Evolutionary conservation across 805 yeast genomes (phyloP).

Genomic region (Saccharomycopsis babjevae): DNA sequence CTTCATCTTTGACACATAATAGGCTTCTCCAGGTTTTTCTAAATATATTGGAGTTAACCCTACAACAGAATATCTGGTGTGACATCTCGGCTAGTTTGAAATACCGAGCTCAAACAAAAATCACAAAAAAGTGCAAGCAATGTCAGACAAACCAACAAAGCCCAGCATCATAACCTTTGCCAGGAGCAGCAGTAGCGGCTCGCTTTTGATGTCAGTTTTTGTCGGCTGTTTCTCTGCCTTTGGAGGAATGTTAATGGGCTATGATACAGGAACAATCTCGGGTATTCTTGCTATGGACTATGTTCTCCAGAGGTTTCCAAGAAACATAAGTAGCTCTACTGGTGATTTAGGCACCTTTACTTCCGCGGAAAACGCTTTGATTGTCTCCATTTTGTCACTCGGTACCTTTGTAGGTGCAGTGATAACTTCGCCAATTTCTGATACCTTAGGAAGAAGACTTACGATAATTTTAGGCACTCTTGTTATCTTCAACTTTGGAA

Average conservation of each 20-base stretch:
- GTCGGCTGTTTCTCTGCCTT: conserved; percentile 57
- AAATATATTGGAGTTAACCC: no score
- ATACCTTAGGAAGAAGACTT: conserved; percentile 45
- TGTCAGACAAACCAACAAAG: neutral
- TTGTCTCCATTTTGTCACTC: conserved; percentile 63
- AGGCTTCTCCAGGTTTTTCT: no score
- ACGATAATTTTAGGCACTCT: conserved; percentile 35
- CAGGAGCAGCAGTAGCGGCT: conserved; percentile 24
- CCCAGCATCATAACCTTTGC: neutral
- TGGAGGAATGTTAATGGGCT: conserved; percentile 59
- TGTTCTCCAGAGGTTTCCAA: conserved; percentile 35
- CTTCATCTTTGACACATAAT: no score
- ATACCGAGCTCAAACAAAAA: no score
- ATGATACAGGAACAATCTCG: conserved; percentile 59
- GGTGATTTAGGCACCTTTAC: conserved; percentile 26
- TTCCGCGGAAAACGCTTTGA: conserved; percentile 42
- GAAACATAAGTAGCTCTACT: conserved; percentile 20
- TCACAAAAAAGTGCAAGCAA: neutral
- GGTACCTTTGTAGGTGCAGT: conserved; percentile 68
- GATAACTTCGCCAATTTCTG: conserved; percentile 46
- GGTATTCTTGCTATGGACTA: conserved; percentile 58
- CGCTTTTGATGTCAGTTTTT: conserved; percentile 37
- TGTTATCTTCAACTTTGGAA: conserved; percentile 42
- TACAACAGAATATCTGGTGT: no score
- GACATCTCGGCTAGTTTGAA: no score